phyloP scores from a whole-genome alignment of 257 asterid genomes.

The Fraxinus cuspidata region DNA sequence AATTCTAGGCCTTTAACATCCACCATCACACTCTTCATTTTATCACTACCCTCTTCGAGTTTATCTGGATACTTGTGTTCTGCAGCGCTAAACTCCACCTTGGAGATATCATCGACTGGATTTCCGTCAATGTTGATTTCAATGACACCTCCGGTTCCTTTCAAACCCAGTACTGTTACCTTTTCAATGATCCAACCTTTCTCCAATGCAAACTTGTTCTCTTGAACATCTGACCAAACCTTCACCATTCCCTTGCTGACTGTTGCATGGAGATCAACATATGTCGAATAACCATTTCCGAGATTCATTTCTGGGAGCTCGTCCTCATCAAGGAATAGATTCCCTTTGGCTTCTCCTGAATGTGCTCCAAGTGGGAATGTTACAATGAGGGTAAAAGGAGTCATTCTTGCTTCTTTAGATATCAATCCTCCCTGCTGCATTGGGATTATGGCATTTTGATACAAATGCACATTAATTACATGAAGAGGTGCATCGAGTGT shows the following conservation, averaged over 20 bases:
- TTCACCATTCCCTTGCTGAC: constrained; percentile 47
- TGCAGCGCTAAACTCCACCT: constrained; percentile 39
- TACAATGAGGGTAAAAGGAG: constrained; percentile 75
- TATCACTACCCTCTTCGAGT: constrained; percentile 37
- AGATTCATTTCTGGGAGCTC: constrained; percentile 85
- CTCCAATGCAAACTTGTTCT: constrained; percentile 61
- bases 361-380: constrained; percentile 67
- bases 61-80: constrained; percentile 35
- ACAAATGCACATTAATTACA: constrained; percentile 74
- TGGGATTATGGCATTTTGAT: constrained; percentile 73
- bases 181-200: constrained; percentile 80
- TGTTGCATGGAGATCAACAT: constrained; percentile 67
- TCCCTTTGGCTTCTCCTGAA: constrained; percentile 60
- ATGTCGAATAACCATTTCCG: constrained; percentile 60
- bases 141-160: constrained; percentile 38
- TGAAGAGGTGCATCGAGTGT: constrained; percentile 73
- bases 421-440: constrained; percentile 90
- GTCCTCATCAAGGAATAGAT: constrained; percentile 76
- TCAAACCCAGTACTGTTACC: constrained; percentile 68
- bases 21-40: constrained; percentile 66
- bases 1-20: constrained; percentile 73
- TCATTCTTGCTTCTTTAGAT: constrained; percentile 72
- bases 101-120: constrained; percentile 34
- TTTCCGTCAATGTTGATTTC: constrained; percentile 57
- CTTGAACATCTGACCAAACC: constrained; percentile 80